A percentile compares a stretch with the other conserved stretches of the same genome.
These are phyloP conservation scores for Nothophytophthora sp. DNA, from an alignment of 352 stramenopile species.

Conservation along the genomic window DNA sequence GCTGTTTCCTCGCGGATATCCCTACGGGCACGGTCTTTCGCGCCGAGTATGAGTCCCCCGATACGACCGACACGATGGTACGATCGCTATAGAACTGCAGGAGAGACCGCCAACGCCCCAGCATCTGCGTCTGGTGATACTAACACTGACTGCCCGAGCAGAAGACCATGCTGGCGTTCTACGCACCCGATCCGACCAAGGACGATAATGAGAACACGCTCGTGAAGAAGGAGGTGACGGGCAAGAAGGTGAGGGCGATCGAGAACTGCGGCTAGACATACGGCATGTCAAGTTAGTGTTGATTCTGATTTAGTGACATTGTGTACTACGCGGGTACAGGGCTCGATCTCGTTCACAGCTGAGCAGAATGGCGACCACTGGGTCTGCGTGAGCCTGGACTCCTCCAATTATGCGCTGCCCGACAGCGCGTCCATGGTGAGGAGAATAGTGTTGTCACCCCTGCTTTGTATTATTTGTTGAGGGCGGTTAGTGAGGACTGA, in stretches of 20 bases:
- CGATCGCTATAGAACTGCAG: too few species aligned
- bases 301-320: constrained; percentile 6
- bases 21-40: constrained; percentile 73
- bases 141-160: constrained; percentile 17
- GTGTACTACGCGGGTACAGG: constrained; percentile 41
- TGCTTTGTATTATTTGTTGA: background rate
- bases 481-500: background rate
- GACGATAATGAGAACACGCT: constrained; percentile 45
- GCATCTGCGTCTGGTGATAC: too few species aligned
- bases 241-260: constrained; percentile 39
- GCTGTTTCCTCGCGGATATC: constrained; percentile 84
- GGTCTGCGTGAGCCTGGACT: constrained; percentile 74
- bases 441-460: background rate
- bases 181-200: constrained; percentile 42
- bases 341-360: constrained; percentile 68
- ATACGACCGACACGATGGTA: constrained; percentile 80
- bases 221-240: constrained; percentile 59
- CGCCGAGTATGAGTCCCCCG: constrained; percentile 85
- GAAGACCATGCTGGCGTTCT: constrained; percentile 68
- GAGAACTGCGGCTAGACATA: background rate
- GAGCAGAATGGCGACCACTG: constrained; percentile 67
- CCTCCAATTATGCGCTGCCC: constrained; percentile 61
- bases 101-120: too few species aligned
- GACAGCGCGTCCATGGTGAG: constrained; percentile 64
- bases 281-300: constrained; percentile 1